Evolutionary conservation across 345 rosid genomes (phyloP).

Genomic region (Mallotus nudiflorus): DNA sequence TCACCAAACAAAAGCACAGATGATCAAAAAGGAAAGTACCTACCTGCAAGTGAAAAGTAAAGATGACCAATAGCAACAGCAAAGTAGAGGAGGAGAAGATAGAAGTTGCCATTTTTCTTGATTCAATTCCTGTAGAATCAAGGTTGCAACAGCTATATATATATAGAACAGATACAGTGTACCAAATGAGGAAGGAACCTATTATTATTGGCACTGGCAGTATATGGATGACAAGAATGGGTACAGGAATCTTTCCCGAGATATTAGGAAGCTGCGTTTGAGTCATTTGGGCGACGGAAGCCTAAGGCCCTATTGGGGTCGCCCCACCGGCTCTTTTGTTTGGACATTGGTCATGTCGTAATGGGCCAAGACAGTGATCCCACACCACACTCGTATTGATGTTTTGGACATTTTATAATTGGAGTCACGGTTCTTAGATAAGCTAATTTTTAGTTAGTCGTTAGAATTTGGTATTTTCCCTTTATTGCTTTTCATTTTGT

Average conservation of each 20-base stretch:
- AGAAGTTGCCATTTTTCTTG: constrained; percentile 1
- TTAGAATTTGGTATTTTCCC: too few relatives aligned
- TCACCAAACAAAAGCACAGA: background rate
- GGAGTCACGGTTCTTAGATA: too few relatives aligned
- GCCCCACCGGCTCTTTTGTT: background rate
- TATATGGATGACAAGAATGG: too few relatives aligned
- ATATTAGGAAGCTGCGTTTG: background rate
- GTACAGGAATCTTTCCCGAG: constrained; percentile 4
- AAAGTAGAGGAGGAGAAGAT: constrained; percentile 1
- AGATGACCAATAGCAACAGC: constrained; percentile 2
- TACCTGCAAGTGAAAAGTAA: constrained; percentile 5
- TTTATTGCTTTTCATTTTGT: too few relatives aligned
- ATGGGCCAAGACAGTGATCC: background rate
- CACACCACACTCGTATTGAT: too few relatives aligned
- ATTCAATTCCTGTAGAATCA: background rate
- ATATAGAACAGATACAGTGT: too few relatives aligned
- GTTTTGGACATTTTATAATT: too few relatives aligned
- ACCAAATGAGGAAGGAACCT: too few relatives aligned
- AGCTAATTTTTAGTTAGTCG: too few relatives aligned
- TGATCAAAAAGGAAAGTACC: background rate
- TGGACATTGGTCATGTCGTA: background rate
- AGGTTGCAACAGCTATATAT: too few relatives aligned
- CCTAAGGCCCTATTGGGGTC: constrained; percentile 3
- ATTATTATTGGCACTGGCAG: too few relatives aligned
- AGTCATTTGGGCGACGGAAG: background rate